Evolutionary conservation across 2,329 filamentous ascomycete genomes (phyloP).

Genomic region (Colletotrichum incanum): DNA sequence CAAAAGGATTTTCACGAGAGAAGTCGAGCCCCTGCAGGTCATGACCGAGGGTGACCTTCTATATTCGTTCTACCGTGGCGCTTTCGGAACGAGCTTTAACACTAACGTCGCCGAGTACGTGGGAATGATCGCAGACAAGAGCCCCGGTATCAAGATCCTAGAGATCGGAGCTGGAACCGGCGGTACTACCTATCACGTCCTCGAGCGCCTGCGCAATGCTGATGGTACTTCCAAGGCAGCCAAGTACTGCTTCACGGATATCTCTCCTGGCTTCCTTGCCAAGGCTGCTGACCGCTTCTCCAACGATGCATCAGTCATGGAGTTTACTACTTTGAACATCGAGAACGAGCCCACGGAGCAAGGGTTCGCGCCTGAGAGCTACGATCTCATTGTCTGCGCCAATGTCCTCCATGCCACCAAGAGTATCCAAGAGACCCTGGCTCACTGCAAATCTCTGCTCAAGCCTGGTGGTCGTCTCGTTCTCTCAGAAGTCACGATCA

Average conservation of each 20-base stretch:
- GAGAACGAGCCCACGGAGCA: conserved; percentile 51
- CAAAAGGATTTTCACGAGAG: conserved; percentile 50
- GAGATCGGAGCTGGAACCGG: conserved; percentile 37
- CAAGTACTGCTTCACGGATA: conserved; percentile 62
- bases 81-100: conserved; percentile 37
- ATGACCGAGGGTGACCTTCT: conserved; percentile 55
- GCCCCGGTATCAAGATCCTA: conserved; percentile 41
- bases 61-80: conserved; percentile 51
- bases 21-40: conserved; percentile 54
- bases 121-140: conserved; percentile 46
- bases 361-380: conserved; percentile 52
- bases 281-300: conserved; percentile 52
- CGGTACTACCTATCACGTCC: conserved; percentile 33
- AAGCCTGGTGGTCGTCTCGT: conserved; percentile 51
- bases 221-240: conserved; percentile 32
- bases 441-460: conserved; percentile 45
- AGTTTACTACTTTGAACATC: conserved; percentile 51
- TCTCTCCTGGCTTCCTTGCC: conserved; percentile 60
- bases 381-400: conserved; percentile 55
- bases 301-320: conserved; percentile 44
- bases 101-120: conserved; percentile 38
- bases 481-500: conserved; percentile 48
- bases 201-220: conserved; percentile 37
- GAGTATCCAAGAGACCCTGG: conserved; percentile 47
- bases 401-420: conserved; percentile 52